phyloP scores from a whole-genome alignment of 495 filamentous ascomycete species.

The Daldinia concentrica region DNA sequence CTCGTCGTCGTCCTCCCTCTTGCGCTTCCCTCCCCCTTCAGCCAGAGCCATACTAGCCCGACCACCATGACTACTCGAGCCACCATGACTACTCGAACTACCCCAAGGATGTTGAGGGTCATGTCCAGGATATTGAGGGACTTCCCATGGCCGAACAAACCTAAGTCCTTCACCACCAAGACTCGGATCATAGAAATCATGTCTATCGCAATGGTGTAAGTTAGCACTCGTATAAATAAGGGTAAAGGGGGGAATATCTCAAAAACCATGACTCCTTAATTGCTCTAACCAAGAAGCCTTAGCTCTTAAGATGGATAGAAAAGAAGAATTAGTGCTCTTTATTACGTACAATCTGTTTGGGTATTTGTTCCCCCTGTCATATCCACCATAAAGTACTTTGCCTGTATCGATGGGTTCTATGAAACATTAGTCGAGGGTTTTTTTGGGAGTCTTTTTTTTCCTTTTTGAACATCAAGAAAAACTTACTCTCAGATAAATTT shows the following conservation, averaged over 20 bases:
- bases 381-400: not conserved
- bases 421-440: not conserved
- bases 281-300: not conserved
- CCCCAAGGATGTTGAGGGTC: not conserved
- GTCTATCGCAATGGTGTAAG: not conserved
- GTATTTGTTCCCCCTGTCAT: not conserved
- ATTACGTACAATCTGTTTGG: not conserved
- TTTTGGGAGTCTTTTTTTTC: not conserved
- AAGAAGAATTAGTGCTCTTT: not conserved
- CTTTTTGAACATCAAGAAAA: not conserved
- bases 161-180: not conserved
- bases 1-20: not conserved
- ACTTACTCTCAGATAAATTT: not conserved
- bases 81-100: no score
- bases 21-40: not conserved
- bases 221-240: not conserved
- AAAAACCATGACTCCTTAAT: not conserved
- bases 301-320: not conserved
- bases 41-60: not conserved
- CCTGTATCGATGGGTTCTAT: not conserved
- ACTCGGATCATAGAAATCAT: not conserved
- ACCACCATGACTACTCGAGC: not conserved
- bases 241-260: not conserved
- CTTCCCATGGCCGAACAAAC: not conserved
- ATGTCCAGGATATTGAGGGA: not conserved